These are phyloP conservation scores for Conringia planisiliqua DNA, from an alignment of 345 rosid species.

Conservation along the genomic window DNA sequence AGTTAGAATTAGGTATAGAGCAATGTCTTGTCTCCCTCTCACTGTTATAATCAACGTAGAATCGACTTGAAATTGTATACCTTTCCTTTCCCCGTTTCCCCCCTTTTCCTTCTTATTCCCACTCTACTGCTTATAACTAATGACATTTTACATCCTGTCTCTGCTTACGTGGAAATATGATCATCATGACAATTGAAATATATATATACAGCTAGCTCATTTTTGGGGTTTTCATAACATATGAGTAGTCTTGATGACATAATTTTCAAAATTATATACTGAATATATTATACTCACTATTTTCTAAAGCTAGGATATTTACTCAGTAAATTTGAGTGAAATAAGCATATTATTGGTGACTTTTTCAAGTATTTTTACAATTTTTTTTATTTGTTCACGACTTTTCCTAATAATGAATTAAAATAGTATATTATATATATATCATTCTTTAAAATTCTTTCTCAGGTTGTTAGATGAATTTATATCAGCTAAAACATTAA, in stretches of 20 bases:
- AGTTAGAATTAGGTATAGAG: slow-evolving; percentile 21
- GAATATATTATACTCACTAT: too few relatives aligned
- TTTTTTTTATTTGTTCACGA: neutral
- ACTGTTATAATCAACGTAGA: slow-evolving; percentile 24
- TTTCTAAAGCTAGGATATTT: too few relatives aligned
- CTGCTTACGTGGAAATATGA: slow-evolving; percentile 4
- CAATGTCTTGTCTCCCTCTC: slow-evolving; percentile 24
- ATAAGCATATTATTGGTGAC: neutral
- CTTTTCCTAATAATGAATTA: neutral
- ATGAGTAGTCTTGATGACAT: neutral
- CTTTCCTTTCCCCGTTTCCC: neutral
- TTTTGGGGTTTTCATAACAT: neutral
- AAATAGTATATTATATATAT: neutral
- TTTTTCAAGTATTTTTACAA: neutral
- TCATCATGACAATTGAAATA: slow-evolving; percentile 11
- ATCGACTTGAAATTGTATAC: slow-evolving; percentile 26
- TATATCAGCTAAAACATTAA: neutral
- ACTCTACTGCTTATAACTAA: neutral
- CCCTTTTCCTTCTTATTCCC: neutral
- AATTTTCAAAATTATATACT: neutral
- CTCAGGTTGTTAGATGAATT: neutral
- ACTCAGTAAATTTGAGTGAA: neutral
- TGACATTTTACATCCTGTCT: neutral
- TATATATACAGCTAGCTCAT: neutral
- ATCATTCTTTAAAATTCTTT: too few relatives aligned